Evolutionary conservation across 495 filamentous ascomycete genomes (phyloP), one percentile per base, ranked within the genome.

Genomic region (Penicillium roqueforti): DNA sequence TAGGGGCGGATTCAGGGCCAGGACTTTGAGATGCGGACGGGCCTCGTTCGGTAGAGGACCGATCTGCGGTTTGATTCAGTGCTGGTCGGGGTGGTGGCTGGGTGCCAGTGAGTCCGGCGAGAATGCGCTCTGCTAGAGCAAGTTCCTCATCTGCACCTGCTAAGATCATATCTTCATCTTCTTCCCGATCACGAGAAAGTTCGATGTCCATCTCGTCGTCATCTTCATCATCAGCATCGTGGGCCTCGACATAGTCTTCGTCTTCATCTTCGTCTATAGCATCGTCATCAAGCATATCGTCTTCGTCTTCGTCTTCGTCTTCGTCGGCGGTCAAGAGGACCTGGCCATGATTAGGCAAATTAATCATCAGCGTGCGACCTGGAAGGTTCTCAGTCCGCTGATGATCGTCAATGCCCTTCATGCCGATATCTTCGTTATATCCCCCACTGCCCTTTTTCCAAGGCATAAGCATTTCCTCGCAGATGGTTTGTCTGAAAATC

Each of bases 341-440:
- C 28, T 69, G 66, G 18, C 75, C 75, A 48, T 72, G 68, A 1
- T 66, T 62, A 20, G 72, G 66, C 11, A 75, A 59, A 36, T 67
- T 69, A 44, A 75, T 58, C 61, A 72, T 68, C 8, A 77, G 62
- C 1, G 73, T 70, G 8, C 72, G 69, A 20, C 64, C 57, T 1
- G 63, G 63, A 5, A 60, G 48, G 38, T 57, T 59, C 10, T 80
- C 76, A 39, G 69, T 67, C 54, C 72, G 72, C 53, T 89, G 85
- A 60, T 97, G 92, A 60, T 98, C 93, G 65, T 96, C 89, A 16
- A 98, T 86, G 10, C 92, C 92, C 60, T 87, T 81, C 69, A 85
- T 81, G 11, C 92, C 93, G 58, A 97, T 86, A 54, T 85, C 82
- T 31, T 83, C 84, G 74, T 97, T 92, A 18, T 78, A 85, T n/a